These are phyloP conservation scores for Kurtzmaniella fragi DNA, from an alignment of 805 yeast genomes.

Conservation along the genomic window DNA sequence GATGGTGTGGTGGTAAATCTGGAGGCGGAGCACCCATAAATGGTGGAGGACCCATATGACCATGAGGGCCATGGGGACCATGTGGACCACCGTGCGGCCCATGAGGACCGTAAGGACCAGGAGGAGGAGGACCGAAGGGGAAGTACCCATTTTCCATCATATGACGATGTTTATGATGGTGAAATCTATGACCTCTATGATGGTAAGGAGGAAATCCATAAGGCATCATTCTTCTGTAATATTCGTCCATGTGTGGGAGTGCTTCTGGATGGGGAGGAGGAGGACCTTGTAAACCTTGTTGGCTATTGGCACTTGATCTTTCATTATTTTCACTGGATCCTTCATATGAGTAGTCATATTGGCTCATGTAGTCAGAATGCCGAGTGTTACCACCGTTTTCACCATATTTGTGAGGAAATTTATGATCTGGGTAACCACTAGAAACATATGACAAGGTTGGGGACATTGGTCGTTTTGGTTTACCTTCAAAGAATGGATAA, in stretches of 20 bases:
- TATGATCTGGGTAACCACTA: background rate
- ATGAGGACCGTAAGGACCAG: conserved; percentile 5
- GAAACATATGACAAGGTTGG: conserved; percentile 6
- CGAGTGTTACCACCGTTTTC: too few relatives aligned
- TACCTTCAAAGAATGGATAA: background rate
- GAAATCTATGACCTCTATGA: background rate
- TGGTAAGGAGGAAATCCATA: background rate
- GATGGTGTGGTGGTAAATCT: background rate
- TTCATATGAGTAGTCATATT: too few relatives aligned
- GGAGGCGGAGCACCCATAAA: background rate
- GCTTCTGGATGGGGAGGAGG: too few relatives aligned
- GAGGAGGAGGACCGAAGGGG: conserved; percentile 3
- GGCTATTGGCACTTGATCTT: too few relatives aligned
- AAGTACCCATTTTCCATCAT: conserved; percentile 1
- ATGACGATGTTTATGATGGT: background rate
- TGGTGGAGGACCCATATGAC: background rate
- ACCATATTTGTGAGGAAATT: too few relatives aligned
- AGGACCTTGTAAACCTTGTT: too few relatives aligned
- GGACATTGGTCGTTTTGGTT: conserved; percentile 2
- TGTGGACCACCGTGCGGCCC: conserved; percentile 1
- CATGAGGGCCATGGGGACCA: background rate
- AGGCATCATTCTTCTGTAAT: too few relatives aligned
- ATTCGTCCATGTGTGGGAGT: too few relatives aligned
- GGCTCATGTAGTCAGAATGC: too few relatives aligned
- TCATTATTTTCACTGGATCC: too few relatives aligned